Evolutionary conservation across 1,284 basidiomycete genomes (phyloP), one percentile per base, ranked within the genome.

Genomic region (Malassezia equina): DNA sequence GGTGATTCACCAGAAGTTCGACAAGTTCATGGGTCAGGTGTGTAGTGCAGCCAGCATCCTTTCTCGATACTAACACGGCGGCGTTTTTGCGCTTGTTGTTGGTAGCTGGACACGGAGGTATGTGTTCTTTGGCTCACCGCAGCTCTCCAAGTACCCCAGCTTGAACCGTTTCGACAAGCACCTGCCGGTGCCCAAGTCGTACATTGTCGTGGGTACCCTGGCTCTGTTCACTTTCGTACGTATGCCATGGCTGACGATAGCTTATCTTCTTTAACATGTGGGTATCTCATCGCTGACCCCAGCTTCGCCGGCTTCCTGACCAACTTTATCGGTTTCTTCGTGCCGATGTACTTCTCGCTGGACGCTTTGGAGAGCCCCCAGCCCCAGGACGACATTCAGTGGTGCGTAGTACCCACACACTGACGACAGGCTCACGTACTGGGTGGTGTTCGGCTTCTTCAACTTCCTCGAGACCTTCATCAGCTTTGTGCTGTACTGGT

Each of bases 121-220:
- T 58, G 81, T 55, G 44, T 21, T 24, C n/a, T 40, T 11, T 41
- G n/a, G 23, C 33, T 36, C 7, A 32, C 41, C 48, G 39, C 73
- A 81, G 90, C 85, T 98, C 70, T 82, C 85, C 74, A 91, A 89
- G 81, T 95, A 91, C 79, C 86, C 90, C 31, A 58, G 61, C 43
- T 57, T 65, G 15, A 63, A 63, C 65, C 64, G 82, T 70, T 76
- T 95, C 66, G 91, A 98, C 80, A 81, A 86, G 76, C 85, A 85
- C 76, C 91, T 89, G 6, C 85, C 88, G 71, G 79, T 96, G 41
- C 91, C 93, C 67, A 96, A 96, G 82, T 82, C 88, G 17, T 91
- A 93, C 77, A 81, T 84, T 62, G 88, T 87, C 67, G 78, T 95
- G 66, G 88, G 86, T 58, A 80, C 81, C 61, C 79, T 84, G 60